Conservation (phyloP, 2,329 filamentous ascomycete genomes). For the Sphaerulina populicola region DNA sequence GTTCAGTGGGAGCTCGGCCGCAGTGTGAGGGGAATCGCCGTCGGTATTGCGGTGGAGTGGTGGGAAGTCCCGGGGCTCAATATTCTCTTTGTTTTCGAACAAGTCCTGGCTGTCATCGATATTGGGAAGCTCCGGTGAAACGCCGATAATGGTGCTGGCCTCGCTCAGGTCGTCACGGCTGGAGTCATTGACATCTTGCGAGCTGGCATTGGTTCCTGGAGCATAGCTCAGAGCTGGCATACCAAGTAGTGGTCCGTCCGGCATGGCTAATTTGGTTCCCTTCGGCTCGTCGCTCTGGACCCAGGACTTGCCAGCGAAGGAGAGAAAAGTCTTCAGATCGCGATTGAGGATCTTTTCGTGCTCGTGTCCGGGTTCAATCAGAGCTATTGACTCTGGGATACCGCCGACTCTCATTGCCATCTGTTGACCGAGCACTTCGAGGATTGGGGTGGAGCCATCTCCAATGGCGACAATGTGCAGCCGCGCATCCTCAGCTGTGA, state of each 20-base stretch:
- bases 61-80: neutral
- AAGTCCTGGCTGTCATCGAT: neutral
- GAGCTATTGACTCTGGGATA: constrained; percentile 16
- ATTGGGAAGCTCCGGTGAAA: neutral
- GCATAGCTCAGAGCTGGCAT: constrained; percentile 2
- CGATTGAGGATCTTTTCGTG: constrained; percentile 5
- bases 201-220: neutral
- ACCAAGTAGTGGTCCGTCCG: neutral
- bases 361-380: constrained; percentile 20
- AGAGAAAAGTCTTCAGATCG: constrained; percentile 14
- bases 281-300: constrained; percentile 15
- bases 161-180: neutral
- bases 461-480: constrained; percentile 66
- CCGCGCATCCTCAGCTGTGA: constrained; percentile 42
- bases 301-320: constrained; percentile 15
- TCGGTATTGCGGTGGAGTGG: neutral
- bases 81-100: neutral
- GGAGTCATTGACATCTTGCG: neutral
- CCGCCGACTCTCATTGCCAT: neutral
- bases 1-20: neutral
- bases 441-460: constrained; percentile 48
- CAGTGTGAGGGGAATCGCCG: neutral
- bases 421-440: constrained; percentile 18
- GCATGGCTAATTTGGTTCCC: constrained; percentile 9
- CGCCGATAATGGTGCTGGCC: neutral